Base-by-base conservation (phyloP, 2,329 filamentous ascomycete species). In the Calonectria fujianensis region DNA sequence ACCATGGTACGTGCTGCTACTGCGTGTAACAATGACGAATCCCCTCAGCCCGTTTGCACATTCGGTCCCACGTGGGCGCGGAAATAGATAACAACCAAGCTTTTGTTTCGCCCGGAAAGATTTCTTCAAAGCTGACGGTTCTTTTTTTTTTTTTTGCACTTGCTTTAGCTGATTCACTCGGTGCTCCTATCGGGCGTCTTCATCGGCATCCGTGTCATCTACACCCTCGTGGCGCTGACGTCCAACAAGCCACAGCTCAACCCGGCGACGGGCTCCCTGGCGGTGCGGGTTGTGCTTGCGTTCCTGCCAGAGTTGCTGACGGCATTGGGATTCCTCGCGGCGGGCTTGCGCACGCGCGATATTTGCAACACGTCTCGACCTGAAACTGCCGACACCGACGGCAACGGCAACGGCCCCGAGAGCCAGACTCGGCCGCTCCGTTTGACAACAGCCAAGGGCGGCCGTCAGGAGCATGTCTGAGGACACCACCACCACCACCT, bases 201-300 rank as follows among this genome's bases (percentile, higher is more conserved):
- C 35, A 69, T 74, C 57, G 71, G 71, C 64, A 72, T 74, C 63
- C 71, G 68, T 24, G 64, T 74, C 48, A 57, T 74, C 54, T 74
- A 74, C 63, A 37, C 71, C 9, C 68, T 75, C 16, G 71, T 63
- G 29, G 54, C 63, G 2, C 24, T 75, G 45, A 74, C 71, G 37
- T 75, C 71, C 18, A 37, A 54, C 64, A 16, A 64, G 11, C 18
- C 61, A 3, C 41, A 63, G 27, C 52, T 73, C 52, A 64, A 71
- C 45, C 74, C 70, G 10, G 45, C 9, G 37, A 69, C 59, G 20
- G 73, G 66, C 31, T 67, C 70, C 37, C 59, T 73, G 24, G 70
- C 66, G 3, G 32, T 75, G 35, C 67, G 68, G 29, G 67, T 75
- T 24, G n/a, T 64, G 8, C 54, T 75, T 14, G 45, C 39, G 27